Percentiles rank a stretch among this genome's conserved stretches.
These are phyloP conservation scores for Didymella pomorum DNA, from an alignment of 2,329 filamentous ascomycete genomes.

Conservation along the genomic window DNA sequence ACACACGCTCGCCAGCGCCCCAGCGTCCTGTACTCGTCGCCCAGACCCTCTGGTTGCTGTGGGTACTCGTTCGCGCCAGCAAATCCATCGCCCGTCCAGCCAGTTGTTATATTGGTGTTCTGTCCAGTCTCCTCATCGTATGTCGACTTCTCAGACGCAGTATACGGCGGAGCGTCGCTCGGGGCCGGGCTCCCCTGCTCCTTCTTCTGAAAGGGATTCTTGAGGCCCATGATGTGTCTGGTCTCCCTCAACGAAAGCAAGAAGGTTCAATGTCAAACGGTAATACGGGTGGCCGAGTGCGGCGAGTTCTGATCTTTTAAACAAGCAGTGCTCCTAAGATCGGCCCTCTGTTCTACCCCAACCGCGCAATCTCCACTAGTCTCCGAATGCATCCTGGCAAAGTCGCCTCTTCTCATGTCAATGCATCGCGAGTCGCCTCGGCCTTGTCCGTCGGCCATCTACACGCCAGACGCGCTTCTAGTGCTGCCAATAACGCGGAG, in stretches of 20 bases:
- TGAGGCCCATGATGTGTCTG: conserved; percentile 34
- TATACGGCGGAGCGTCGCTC: conserved; percentile 25
- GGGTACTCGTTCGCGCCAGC: conserved; percentile 36
- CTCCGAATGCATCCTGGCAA: conserved; percentile 33
- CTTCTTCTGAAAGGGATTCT: conserved; percentile 35
- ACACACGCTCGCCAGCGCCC: conserved; percentile 42
- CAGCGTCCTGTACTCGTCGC: conserved; percentile 38
- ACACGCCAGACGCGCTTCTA: conserved; percentile 18
- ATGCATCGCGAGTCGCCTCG: conserved; percentile 20
- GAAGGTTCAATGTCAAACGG: conserved; percentile 7
- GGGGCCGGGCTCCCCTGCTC: conserved; percentile 22
- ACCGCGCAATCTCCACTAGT: conserved; percentile 35
- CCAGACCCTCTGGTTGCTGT: conserved; percentile 15
- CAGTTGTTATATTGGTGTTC: conserved; percentile 35
- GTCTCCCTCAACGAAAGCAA: neutral
- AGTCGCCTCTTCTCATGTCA: conserved; percentile 28
- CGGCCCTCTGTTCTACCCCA: conserved; percentile 31
- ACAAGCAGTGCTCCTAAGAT: conserved; percentile 37
- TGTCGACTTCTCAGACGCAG: conserved; percentile 30
- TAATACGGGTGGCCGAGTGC: conserved; percentile 17
- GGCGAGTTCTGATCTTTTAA: conserved; percentile 31
- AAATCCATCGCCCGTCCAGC: conserved; percentile 36
- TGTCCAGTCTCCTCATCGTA: conserved; percentile 35
- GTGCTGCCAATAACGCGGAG: conserved; percentile 28
- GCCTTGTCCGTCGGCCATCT: conserved; percentile 7